These are phyloP conservation scores for Jackrogersella minutella DNA, from an alignment of 495 filamentous ascomycete species.

Conservation along the genomic window DNA sequence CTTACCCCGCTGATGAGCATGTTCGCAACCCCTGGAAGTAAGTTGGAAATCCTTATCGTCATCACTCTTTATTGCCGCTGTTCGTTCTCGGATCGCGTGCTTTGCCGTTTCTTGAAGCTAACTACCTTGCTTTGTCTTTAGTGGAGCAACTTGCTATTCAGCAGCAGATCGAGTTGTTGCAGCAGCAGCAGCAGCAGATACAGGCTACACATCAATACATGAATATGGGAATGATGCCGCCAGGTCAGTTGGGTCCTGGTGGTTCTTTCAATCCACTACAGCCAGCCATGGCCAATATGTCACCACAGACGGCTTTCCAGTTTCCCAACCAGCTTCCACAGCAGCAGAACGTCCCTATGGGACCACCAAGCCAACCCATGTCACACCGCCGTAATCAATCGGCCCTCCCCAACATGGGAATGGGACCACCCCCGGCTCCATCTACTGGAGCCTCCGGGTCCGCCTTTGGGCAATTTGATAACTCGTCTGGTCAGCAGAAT, in stretches of 20 bases:
- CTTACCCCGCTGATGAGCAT: constrained; percentile 98
- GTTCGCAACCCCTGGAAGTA: constrained; percentile 66
- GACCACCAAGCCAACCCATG: constrained; percentile 76
- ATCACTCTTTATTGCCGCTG: background rate
- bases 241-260: constrained; percentile 77
- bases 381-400: constrained; percentile 98
- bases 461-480: constrained; percentile 79
- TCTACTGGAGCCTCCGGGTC: constrained; percentile 93
- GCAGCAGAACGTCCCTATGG: constrained; percentile 70
- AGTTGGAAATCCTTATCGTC: constrained; percentile 43
- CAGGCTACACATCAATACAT: constrained; percentile 95
- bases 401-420: constrained; percentile 89
- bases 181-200: constrained; percentile 98
- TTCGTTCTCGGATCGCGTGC: constrained; percentile 3
- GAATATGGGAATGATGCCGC: constrained; percentile 92
- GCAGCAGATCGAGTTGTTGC: constrained; percentile 96
- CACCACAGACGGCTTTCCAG: constrained; percentile 87
- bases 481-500: constrained; percentile 63
- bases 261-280: constrained; percentile 73
- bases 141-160: constrained; percentile 99
- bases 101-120: constrained; percentile 37
- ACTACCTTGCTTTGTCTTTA: constrained; percentile 48
- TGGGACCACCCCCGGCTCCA: constrained; percentile 94
- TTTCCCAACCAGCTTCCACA: constrained; percentile 86
- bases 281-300: constrained; percentile 74